Evolutionary conservation across 2,329 filamentous ascomycete genomes (phyloP).

Genomic region (Venturia aucupariae): DNA sequence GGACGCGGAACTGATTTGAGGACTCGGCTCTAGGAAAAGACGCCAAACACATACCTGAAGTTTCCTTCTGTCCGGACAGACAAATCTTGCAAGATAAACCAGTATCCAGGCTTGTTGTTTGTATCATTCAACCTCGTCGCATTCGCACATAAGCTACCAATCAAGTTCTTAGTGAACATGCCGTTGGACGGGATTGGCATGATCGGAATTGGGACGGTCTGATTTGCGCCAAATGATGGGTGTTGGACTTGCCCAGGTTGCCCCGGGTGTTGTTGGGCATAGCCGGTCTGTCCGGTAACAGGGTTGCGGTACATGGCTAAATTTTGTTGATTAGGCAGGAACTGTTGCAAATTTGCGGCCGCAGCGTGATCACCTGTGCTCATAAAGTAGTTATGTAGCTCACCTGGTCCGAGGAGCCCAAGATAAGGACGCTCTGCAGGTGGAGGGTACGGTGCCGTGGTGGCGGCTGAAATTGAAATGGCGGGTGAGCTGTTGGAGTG

Average conservation of each 20-base stretch:
- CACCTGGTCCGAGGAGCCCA: background rate
- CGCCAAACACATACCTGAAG: constrained; percentile 58
- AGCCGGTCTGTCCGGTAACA: background rate
- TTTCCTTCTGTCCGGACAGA: constrained; percentile 87
- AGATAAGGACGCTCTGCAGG: constrained; percentile 26
- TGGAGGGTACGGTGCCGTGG: constrained; percentile 65
- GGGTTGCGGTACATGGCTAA: background rate
- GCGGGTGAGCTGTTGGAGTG: constrained; percentile 55
- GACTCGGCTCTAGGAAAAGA: background rate
- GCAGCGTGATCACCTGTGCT: background rate
- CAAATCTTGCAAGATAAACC: constrained; percentile 94
- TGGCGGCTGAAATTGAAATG: constrained; percentile 68
- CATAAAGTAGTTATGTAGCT: background rate
- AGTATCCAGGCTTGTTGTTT: constrained; percentile 75
- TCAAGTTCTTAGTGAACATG: constrained; percentile 92
- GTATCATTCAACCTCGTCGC: constrained; percentile 76
- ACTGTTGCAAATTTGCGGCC: background rate
- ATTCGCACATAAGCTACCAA: constrained; percentile 82
- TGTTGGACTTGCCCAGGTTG: constrained; percentile 19
- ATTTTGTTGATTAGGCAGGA: background rate
- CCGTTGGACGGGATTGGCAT: constrained; percentile 31
- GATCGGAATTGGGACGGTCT: background rate
- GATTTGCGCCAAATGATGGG: background rate
- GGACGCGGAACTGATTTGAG: no score
- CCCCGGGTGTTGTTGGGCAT: constrained; percentile 13